These are phyloP conservation scores for Linnemannia schmuckeri DNA, from an alignment of 192 early-diverging fungal genomes.

Conservation along the genomic window DNA sequence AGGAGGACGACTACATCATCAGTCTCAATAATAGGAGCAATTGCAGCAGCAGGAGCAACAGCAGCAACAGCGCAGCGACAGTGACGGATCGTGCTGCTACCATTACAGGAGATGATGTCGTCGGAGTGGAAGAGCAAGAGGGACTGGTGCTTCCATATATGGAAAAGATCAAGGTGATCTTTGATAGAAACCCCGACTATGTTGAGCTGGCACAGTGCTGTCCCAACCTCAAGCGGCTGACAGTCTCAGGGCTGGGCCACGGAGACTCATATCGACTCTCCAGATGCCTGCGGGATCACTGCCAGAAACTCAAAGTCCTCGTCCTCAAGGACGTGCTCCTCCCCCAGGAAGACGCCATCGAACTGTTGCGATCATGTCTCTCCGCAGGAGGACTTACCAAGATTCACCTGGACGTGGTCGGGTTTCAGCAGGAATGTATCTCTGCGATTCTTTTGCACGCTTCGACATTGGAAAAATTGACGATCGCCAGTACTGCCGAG, in stretches of 20 bases:
- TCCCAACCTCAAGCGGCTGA: background rate
- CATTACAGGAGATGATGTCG: background rate
- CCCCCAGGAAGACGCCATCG: background rate
- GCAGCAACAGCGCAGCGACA: too few species aligned
- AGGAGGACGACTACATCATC: background rate
- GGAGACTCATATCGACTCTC: background rate
- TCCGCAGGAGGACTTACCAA: background rate
- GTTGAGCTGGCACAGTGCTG: background rate
- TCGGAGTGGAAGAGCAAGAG: background rate
- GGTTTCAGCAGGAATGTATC: background rate
- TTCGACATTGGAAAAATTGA: background rate
- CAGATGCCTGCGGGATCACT: background rate
- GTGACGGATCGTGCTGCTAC: too few species aligned
- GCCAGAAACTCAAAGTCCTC: background rate
- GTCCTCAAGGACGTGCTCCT: background rate
- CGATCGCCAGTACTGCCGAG: background rate
- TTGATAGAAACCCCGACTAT: background rate
- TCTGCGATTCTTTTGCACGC: background rate
- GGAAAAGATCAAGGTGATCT: slow-evolving; percentile 1
- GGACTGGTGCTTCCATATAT: background rate
- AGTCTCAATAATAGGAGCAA: background rate
- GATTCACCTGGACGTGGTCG: background rate
- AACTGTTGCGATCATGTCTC: background rate
- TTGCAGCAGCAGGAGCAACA: background rate
- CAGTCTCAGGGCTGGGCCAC: background rate